Evolutionary conservation across 2,329 filamentous ascomycete genomes (phyloP).

Genomic region (Trichoderma pleuroti): DNA sequence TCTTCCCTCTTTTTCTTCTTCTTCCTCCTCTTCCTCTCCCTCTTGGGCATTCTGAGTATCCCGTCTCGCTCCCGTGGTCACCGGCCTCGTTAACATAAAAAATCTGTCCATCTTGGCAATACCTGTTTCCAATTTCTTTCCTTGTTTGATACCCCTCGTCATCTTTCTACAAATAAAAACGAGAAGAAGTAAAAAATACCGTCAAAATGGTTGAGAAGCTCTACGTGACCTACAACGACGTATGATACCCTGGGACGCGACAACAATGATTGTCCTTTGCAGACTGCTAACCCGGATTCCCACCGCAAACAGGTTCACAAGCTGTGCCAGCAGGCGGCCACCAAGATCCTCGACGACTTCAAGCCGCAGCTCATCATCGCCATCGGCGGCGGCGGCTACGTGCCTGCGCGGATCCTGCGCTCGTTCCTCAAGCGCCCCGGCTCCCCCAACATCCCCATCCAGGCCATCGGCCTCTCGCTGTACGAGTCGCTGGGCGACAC

Average conservation of each 20-base stretch:
- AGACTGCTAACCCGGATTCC: too few relatives aligned
- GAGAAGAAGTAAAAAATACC: not conserved
- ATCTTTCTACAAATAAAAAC: not conserved
- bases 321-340: constrained; percentile 84
- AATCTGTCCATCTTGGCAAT: not conserved
- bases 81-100: not conserved
- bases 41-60: constrained; percentile 23
- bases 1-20: constrained; percentile 12
- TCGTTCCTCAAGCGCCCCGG: constrained; percentile 93
- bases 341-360: constrained; percentile 77
- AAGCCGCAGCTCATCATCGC: constrained; percentile 96
- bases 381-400: constrained; percentile 95
- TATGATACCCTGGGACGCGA: too few relatives aligned
- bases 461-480: constrained; percentile 95
- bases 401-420: constrained; percentile 92
- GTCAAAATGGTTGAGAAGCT: constrained; percentile 75
- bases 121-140: not conserved
- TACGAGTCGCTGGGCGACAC: constrained; percentile 75
- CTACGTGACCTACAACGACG: constrained; percentile 91
- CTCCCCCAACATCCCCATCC: constrained; percentile 93
- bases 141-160: constrained; percentile 22
- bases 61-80: constrained; percentile 14
- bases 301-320: too few relatives aligned
- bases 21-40: constrained; percentile 12
- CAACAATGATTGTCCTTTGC: too few relatives aligned